Evolutionary conservation across 2,329 filamentous ascomycete genomes (phyloP), one percentile per base, ranked within the genome.

Genomic region (Colletotrichum brevisporum): DNA sequence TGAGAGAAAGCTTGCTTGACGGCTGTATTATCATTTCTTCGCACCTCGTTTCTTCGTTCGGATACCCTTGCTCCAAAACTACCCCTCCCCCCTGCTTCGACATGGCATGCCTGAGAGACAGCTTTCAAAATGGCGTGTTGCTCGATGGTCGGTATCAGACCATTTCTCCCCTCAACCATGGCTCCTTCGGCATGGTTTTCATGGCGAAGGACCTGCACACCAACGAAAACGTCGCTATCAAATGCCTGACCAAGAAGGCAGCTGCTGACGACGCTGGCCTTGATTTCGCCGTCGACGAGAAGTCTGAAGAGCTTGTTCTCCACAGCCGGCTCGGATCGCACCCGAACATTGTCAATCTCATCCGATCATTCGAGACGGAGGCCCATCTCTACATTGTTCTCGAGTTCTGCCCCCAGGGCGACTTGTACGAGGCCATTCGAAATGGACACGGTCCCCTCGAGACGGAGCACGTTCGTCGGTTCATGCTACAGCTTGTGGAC

Each of bases 111-210:
- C 89, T 97, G 86, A 90, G 91, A 84, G 90, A 94, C 83, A 88
- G 90, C 78, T 96, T 97, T 83, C 85, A 90, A 78, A 86, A 90
- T 81, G 94, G 92, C 81, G 89, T 92, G 82, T 83, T 97, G 78
- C 90, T 97, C 78, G 91, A 93, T 79, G 94, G 94, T 80, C 95
- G 96, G 74, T 99, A 96, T 81, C 87, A 93, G 83, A 97, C 95
- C 65, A 88, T 98, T 77, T 93, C 95, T 74, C 95, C 96, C 67
- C 92, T 99, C 84, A 99, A 99, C 80, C 94, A 98, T 88, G 96
- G 96, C 75, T 98, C 96, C 64, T 99, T 98, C 78, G 96, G 96
- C 78, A 97, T 98, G 94, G 96, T 99, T 76, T 98, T 98, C 83
- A 91, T 94, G 83, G 96, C 95, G 69, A 92, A 88, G 79, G 94